phyloP scores from a whole-genome alignment of 257 asterid species.

The Solanum chilense region DNA sequence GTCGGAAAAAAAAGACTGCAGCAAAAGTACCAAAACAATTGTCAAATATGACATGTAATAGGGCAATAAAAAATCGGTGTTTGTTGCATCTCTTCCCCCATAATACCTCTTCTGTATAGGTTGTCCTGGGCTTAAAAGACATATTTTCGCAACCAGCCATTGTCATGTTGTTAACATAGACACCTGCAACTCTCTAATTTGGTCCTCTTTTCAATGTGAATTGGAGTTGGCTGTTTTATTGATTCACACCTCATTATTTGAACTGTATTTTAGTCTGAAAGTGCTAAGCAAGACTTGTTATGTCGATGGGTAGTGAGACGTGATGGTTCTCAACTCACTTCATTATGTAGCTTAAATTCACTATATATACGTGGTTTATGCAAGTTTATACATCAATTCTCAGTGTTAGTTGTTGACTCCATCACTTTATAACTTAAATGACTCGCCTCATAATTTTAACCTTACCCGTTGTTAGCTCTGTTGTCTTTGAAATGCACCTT shows the following conservation, averaged over 20 bases:
- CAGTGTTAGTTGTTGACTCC: no score
- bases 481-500: background rate
- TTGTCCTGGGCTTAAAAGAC: background rate
- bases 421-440: no score
- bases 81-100: background rate
- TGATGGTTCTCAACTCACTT: no score
- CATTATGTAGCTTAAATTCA: no score
- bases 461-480: background rate
- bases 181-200: background rate
- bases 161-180: no score
- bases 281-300: no score
- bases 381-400: no score
- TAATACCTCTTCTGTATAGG: background rate
- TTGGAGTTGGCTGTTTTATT: background rate
- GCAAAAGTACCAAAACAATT: background rate
- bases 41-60: background rate
- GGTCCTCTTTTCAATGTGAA: background rate
- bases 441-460: background rate
- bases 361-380: no score
- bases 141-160: no score
- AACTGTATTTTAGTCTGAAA: background rate
- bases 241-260: background rate
- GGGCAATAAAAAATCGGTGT: background rate
- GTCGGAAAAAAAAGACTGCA: no score
- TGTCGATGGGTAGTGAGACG: no score